Percentiles rank a stretch among this genome's conserved stretches.
These are phyloP conservation scores for Thalassiosira pacifica DNA, from an alignment of 352 stramenopile species.

Conservation along the genomic window DNA sequence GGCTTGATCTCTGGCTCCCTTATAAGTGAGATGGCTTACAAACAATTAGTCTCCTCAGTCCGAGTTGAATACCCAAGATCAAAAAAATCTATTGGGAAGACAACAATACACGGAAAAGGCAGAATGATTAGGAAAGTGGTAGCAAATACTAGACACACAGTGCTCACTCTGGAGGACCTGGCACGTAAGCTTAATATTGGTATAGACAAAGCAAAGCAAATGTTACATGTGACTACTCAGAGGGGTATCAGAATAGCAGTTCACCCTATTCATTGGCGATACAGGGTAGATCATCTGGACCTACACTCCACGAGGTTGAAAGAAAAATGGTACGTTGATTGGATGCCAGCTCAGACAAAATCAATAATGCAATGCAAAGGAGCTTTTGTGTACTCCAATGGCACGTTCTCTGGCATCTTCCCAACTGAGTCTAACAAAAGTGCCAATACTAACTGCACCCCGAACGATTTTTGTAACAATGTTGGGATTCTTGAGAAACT, in stretches of 20 bases:
- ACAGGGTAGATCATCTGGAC: slow-evolving; percentile 8
- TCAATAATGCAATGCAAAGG: slow-evolving; percentile 1
- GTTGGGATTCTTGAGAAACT: background rate
- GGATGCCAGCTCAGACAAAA: background rate
- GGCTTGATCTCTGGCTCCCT: slow-evolving; percentile 13
- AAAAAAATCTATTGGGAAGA: background rate
- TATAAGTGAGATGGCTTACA: background rate
- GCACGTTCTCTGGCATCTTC: background rate
- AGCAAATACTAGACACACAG: background rate
- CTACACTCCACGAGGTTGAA: too few species aligned
- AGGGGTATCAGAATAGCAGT: slow-evolving; percentile 7
- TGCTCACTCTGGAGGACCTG: background rate
- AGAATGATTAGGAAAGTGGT: background rate
- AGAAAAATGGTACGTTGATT: slow-evolving; percentile 22
- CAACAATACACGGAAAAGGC: background rate
- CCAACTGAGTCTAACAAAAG: too few species aligned
- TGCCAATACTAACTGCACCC: background rate
- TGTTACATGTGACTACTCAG: slow-evolving; percentile 16
- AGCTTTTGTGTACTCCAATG: slow-evolving; percentile 1
- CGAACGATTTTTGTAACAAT: background rate
- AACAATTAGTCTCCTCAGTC: background rate
- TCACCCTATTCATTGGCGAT: slow-evolving; percentile 4
- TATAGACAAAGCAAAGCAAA: slow-evolving; percentile 1
- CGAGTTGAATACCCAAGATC: background rate
- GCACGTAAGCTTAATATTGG: too few species aligned